Percentiles rank a stretch among this genome's conserved stretches.
phyloP scores from a whole-genome alignment of 1,284 basidiomycete species.

The Abortiporus biennis region DNA sequence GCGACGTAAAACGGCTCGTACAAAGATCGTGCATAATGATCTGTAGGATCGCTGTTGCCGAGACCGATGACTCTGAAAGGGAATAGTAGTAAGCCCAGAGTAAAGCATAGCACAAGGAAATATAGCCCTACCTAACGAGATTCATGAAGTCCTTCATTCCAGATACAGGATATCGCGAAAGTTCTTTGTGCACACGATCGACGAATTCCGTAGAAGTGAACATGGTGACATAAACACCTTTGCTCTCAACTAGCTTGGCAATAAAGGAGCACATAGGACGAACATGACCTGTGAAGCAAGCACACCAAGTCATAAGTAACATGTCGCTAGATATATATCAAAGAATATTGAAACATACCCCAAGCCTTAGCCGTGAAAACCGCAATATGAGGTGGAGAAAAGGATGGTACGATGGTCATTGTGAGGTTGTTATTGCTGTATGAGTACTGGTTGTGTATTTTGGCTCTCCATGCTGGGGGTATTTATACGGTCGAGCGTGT shows the following conservation, averaged over 20 bases:
- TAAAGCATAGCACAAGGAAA: neutral
- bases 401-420: too few species aligned
- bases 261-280: constrained; percentile 3
- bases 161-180: neutral
- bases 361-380: neutral
- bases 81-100: too few species aligned
- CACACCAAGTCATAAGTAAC: constrained; percentile 12
- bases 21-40: neutral
- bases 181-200: constrained; percentile 1
- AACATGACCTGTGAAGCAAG: constrained; percentile 3
- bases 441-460: too few species aligned
- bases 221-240: neutral
- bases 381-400: neutral
- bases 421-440: too few species aligned
- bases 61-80: neutral
- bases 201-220: neutral
- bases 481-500: too few species aligned
- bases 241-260: neutral
- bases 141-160: constrained; percentile 1
- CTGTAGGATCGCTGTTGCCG: neutral
- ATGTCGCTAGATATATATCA: constrained; percentile 6
- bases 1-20: neutral
- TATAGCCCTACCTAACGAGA: neutral
- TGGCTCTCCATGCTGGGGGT: too few species aligned
- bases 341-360: constrained; percentile 1